Base-by-base conservation (phyloP, 139 green algal species). In the Coelastrella sp. region DNA sequence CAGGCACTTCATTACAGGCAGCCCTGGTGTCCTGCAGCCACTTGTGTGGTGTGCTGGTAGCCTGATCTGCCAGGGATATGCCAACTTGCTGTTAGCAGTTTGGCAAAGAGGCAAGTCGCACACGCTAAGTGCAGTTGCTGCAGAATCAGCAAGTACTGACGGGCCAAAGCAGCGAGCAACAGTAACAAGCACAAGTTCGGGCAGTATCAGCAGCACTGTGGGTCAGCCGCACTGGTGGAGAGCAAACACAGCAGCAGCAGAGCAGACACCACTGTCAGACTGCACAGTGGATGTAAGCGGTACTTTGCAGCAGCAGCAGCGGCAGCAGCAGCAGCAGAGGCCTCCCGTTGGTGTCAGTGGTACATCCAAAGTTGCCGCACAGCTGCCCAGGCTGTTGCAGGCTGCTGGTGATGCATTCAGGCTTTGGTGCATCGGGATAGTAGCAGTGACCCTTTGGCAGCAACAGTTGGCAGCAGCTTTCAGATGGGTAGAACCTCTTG, bases 51-150 rank as follows among this genome's bases (percentile, higher is more conserved):
- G n/a, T 57, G 66, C 19, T 7, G 66, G 7, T 73, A 88, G 83
- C n/a, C 20, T 88, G 17, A 16, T 88, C 47, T 3, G 22, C n/a
- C 83, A 88, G 54, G 23, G n/a, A 5, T 88, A 88, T 68, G 17
- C 5, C 7, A 80, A 80, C 66, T 59, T 88, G 56, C 17, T 58
- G 66, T 68, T 88, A 19, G 68, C 77, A 88, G 58, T 7, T 10
- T 56, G 14, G 58, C 59, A 56, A 74, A 7, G 59, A 4, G 65
- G 58, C 17, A 73, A 20, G 7, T 19, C 23, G 54, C 32, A 79
- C 32, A 47, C 32, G 32, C 32, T 47, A 47, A 47, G 32, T 47
- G 32, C 32, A 47, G 32, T 47, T 47, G 32, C 32, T 47, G 32
- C 32, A 47, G 3, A 5, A 66, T 11, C 82, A 79, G 64, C 65